phyloP scores from a whole-genome alignment of 2,329 filamentous ascomycete species.

The Colletotrichum tropicale region DNA sequence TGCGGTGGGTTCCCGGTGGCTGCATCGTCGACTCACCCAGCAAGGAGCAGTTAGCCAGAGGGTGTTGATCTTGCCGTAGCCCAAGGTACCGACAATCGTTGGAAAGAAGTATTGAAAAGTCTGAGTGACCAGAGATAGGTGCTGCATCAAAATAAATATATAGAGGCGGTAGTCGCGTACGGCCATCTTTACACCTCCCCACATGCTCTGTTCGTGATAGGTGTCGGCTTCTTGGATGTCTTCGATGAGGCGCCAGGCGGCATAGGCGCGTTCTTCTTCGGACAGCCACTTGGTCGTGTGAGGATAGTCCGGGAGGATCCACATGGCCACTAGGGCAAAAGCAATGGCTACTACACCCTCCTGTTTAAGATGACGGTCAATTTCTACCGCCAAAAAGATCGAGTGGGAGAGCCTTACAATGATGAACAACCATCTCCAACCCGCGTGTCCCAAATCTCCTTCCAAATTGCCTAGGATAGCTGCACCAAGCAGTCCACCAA shows the following conservation, averaged over 20 bases:
- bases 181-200: conserved; percentile 51
- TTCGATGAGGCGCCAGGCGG: conserved; percentile 53
- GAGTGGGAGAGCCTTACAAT: conserved; percentile 20
- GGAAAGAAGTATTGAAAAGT: conserved; percentile 72
- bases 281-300: conserved; percentile 56
- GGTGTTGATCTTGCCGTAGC: conserved; percentile 58
- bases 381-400: not conserved
- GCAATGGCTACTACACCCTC: conserved; percentile 46
- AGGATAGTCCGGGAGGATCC: conserved; percentile 57
- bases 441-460: conserved; percentile 22
- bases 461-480: conserved; percentile 49
- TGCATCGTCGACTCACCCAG: conserved; percentile 44
- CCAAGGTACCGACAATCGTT: conserved; percentile 64
- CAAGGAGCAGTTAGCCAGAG: conserved; percentile 63
- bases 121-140: conserved; percentile 54
- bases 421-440: conserved; percentile 36
- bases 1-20: not conserved
- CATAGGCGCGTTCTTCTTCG: conserved; percentile 56
- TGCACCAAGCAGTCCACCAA: conserved; percentile 55
- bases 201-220: conserved; percentile 39
- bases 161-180: conserved; percentile 55
- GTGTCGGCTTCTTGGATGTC: conserved; percentile 53
- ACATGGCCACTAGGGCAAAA: conserved; percentile 33
- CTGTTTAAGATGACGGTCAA: conserved; percentile 10
- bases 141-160: conserved; percentile 59